These are phyloP conservation scores for Aspergillus sp. DNA, from an alignment of 2,329 filamentous ascomycete species.

Conservation along the genomic window DNA sequence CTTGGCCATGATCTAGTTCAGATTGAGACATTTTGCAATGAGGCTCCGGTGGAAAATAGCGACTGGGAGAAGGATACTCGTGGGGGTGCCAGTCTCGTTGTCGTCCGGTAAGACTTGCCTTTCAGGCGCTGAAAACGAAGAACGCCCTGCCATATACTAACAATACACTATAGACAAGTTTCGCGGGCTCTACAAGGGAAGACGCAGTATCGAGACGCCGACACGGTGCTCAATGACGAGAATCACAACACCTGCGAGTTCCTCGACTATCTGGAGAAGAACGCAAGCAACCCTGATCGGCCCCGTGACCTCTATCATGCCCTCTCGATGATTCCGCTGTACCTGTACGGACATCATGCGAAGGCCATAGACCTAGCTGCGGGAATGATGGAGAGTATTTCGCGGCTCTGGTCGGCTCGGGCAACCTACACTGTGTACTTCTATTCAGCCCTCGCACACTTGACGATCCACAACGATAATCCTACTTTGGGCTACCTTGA, in stretches of 20 bases:
- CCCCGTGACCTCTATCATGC: slow-evolving; percentile 61
- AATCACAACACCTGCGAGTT: slow-evolving; percentile 58
- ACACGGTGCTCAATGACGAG: slow-evolving; percentile 58
- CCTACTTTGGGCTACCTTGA: slow-evolving; percentile 49
- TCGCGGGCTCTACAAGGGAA: slow-evolving; percentile 65
- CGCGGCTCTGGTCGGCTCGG: slow-evolving; percentile 53
- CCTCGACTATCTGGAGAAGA: slow-evolving; percentile 50
- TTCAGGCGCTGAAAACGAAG: neutral
- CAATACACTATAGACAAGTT: slow-evolving; percentile 50
- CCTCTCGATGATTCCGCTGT: slow-evolving; percentile 52
- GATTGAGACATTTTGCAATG: slow-evolving; percentile 61
- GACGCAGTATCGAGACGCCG: slow-evolving; percentile 53
- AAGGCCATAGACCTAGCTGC: slow-evolving; percentile 50
- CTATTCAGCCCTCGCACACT: slow-evolving; percentile 49
- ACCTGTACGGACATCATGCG: slow-evolving; percentile 51
- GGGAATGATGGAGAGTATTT: slow-evolving; percentile 45
- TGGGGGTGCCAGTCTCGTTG: slow-evolving; percentile 62
- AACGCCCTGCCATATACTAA: slow-evolving; percentile 4
- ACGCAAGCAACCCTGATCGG: slow-evolving; percentile 55
- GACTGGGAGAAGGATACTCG: slow-evolving; percentile 62
- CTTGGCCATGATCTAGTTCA: slow-evolving; percentile 62
- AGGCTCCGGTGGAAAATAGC: slow-evolving; percentile 60
- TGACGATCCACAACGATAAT: slow-evolving; percentile 50
- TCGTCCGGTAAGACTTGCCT: slow-evolving; percentile 43
- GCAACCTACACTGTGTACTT: slow-evolving; percentile 50